These are phyloP conservation scores for Kurtzmaniella quercitrusa DNA, from an alignment of 1,139 yeast species.

Conservation along the genomic window DNA sequence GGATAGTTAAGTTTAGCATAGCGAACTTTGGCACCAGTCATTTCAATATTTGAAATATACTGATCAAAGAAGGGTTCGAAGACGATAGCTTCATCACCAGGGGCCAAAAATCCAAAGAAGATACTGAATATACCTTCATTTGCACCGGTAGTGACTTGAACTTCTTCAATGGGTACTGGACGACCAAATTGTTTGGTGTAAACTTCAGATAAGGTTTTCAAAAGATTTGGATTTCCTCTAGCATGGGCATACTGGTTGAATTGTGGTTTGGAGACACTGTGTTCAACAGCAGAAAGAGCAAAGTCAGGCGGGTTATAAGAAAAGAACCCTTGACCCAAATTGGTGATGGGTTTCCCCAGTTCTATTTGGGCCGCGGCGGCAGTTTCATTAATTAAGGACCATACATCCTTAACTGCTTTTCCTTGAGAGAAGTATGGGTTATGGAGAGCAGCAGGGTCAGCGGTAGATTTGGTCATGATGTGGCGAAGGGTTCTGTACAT, in stretches of 20 bases:
- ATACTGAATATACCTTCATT: slow-evolving; percentile 89
- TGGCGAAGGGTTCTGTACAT: slow-evolving; percentile 2
- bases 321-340: slow-evolving; percentile 95
- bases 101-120: slow-evolving; percentile 77
- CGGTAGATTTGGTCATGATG: slow-evolving; percentile 3
- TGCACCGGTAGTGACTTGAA: slow-evolving; percentile 91
- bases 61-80: slow-evolving; percentile 97
- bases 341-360: slow-evolving; percentile 69
- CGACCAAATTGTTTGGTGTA: slow-evolving; percentile 67
- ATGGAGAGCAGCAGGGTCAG: slow-evolving; percentile 25
- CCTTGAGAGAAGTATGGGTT: slow-evolving; percentile 59
- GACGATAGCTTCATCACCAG: slow-evolving; percentile 95
- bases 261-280: slow-evolving; percentile 66
- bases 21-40: slow-evolving; percentile 87
- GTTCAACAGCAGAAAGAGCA: slow-evolving; percentile 77
- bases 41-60: slow-evolving; percentile 87
- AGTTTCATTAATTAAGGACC: slow-evolving; percentile 92
- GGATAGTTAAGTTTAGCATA: slow-evolving; percentile 88
- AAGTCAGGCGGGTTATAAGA: slow-evolving; percentile 91
- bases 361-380: slow-evolving; percentile 75
- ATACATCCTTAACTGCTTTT: slow-evolving; percentile 74
- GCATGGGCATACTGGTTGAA: slow-evolving; percentile 92
- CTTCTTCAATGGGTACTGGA: slow-evolving; percentile 55
- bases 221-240: slow-evolving; percentile 74
- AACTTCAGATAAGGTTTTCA: slow-evolving; percentile 63